Evolutionary conservation across 2,329 filamentous ascomycete species (phyloP).

Genomic region (Fusarium foetens): DNA sequence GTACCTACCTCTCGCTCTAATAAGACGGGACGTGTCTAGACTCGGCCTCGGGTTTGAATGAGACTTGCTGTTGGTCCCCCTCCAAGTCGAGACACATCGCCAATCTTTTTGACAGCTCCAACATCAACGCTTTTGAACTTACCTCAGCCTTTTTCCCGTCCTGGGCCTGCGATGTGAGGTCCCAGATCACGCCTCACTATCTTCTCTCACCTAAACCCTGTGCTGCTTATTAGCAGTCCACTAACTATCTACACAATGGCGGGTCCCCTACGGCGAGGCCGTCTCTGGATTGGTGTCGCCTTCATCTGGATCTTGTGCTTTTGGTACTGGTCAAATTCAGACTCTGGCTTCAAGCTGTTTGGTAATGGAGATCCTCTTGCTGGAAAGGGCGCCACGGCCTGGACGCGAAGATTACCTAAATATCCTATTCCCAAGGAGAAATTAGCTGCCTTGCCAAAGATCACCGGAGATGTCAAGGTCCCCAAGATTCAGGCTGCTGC

Average conservation of each 20-base stretch:
- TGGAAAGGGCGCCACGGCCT: slow-evolving; percentile 39
- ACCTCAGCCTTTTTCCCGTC: slow-evolving; percentile 8
- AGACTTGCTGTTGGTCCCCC: slow-evolving; percentile 5
- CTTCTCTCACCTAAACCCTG: slow-evolving; percentile 15
- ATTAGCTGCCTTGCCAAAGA: slow-evolving; percentile 49
- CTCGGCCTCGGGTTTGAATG: slow-evolving; percentile 20
- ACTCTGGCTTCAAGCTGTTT: slow-evolving; percentile 27
- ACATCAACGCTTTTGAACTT: slow-evolving; percentile 17
- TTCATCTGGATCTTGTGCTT: slow-evolving; percentile 41
- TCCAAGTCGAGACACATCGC: slow-evolving; percentile 29
- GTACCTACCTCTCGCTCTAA: slow-evolving; percentile 14
- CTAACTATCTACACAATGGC: slow-evolving; percentile 30
- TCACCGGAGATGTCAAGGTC: slow-evolving; percentile 35
- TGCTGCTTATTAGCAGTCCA: slow-evolving; percentile 11
- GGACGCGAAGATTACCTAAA: slow-evolving; percentile 36
- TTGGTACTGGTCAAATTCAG: slow-evolving; percentile 39
- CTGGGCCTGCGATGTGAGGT: slow-evolving; percentile 36
- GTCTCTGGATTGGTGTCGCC: slow-evolving; percentile 41
- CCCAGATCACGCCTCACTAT: slow-evolving; percentile 8
- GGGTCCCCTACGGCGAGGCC: slow-evolving; percentile 37
- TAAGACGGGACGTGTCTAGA: slow-evolving; percentile 12
- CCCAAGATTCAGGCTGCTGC: slow-evolving; percentile 47
- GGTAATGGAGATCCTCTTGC: slow-evolving; percentile 35
- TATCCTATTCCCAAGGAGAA: slow-evolving; percentile 41
- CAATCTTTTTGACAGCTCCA: slow-evolving; percentile 30